Evolutionary conservation across 352 stramenopile species (phyloP).

Genomic region (Phytophthora ohioensis): DNA sequence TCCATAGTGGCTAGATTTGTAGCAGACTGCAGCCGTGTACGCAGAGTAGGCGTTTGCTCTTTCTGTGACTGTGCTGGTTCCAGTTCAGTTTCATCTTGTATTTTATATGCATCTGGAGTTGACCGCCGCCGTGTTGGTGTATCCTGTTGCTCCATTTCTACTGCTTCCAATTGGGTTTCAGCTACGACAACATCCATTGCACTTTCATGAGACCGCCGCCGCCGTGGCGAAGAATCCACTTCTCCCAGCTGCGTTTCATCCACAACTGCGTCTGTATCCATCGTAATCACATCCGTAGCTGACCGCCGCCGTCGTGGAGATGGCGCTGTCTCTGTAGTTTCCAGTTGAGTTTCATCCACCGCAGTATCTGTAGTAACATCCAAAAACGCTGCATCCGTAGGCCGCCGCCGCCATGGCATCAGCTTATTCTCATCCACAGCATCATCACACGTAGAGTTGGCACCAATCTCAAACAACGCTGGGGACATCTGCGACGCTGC

Average conservation of each 20-base stretch:
- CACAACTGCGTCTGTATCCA: background rate
- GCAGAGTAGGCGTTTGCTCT: background rate
- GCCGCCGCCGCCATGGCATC: slow-evolving; percentile 3
- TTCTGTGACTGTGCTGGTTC: background rate
- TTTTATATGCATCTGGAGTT: slow-evolving; percentile 7
- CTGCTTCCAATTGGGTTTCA: slow-evolving; percentile 28
- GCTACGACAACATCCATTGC: slow-evolving; percentile 16
- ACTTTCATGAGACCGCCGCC: slow-evolving; percentile 7
- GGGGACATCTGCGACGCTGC: slow-evolving; percentile 32
- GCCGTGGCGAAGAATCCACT: background rate
- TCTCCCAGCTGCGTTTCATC: slow-evolving; percentile 7
- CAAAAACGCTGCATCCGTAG: background rate
- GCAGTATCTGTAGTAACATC: slow-evolving; percentile 9
- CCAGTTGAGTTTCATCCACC: slow-evolving; percentile 12
- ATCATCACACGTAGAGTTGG: slow-evolving; percentile 4
- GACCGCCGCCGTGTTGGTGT: slow-evolving; percentile 12
- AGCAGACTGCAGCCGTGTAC: background rate
- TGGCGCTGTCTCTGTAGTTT: background rate
- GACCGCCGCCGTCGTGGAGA: slow-evolving; percentile 9
- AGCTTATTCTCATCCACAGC: background rate
- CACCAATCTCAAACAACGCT: slow-evolving; percentile 35
- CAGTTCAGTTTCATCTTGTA: slow-evolving; percentile 5
- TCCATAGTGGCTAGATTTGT: slow-evolving; percentile 1
- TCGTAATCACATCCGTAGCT: background rate
- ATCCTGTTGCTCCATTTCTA: slow-evolving; percentile 7